A percentile compares a stretch with the other conserved stretches of the same genome.
Conservation (phyloP, 1,284 basidiomycete species). For the Phellinidium pouzarii region DNA sequence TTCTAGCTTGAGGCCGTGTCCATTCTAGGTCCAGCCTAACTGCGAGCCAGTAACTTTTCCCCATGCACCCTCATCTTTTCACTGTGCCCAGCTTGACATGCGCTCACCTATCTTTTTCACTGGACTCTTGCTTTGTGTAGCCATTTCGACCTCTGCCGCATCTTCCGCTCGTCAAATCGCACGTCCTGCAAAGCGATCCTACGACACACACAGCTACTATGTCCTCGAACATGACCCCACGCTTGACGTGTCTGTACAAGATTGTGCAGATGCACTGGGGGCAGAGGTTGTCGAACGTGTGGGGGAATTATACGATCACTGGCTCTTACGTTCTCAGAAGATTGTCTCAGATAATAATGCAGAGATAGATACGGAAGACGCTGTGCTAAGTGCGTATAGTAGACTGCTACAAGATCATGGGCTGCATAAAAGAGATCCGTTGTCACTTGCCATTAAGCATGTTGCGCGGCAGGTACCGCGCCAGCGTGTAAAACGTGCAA, state of each 20-base stretch:
- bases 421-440: slow-evolving; percentile 36
- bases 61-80: background rate
- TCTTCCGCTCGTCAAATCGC: background rate
- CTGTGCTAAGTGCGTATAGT: slow-evolving; percentile 29
- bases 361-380: slow-evolving; percentile 23
- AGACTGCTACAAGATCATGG: slow-evolving; percentile 20
- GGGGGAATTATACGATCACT: slow-evolving; percentile 80
- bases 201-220: slow-evolving; percentile 87
- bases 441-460: slow-evolving; percentile 48
- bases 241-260: slow-evolving; percentile 45
- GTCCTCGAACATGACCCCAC: slow-evolving; percentile 69
- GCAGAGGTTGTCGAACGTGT: slow-evolving; percentile 85
- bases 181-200: slow-evolving; percentile 43
- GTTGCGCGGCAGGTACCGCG: slow-evolving; percentile 55
- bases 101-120: background rate
- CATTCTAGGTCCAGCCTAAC: background rate
- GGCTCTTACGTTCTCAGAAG: slow-evolving; percentile 71
- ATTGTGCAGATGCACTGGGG: slow-evolving; percentile 58
- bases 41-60: background rate
- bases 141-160: background rate
- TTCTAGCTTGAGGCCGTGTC: background rate
- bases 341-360: slow-evolving; percentile 38
- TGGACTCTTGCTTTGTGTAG: background rate
- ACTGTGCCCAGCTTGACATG: background rate
- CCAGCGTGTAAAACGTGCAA: slow-evolving; percentile 53